Percentiles rank a stretch among this genome's conserved stretches.
Conservation (phyloP, 2,329 filamentous ascomycete species). For the Drechslerella coelobrocha region DNA sequence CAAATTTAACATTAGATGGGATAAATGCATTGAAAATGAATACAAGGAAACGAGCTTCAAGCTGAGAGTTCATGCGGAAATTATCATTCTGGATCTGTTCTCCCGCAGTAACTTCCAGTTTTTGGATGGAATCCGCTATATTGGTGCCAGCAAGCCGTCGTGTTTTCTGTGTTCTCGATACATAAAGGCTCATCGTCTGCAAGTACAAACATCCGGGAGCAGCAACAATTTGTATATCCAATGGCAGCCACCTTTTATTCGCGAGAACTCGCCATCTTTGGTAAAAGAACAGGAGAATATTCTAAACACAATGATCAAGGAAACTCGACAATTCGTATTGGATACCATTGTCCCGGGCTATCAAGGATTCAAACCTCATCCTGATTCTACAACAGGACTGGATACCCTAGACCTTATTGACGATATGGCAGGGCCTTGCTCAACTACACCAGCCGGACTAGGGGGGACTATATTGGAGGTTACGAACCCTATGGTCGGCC, state of each 20-base stretch:
- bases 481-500: not conserved
- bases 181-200: conserved; percentile 10
- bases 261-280: not conserved
- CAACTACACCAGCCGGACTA: not conserved
- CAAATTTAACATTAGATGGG: not conserved
- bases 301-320: conserved; percentile 8
- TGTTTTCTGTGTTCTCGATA: conserved; percentile 31
- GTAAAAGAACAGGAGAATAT: conserved; percentile 14
- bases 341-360: conserved; percentile 4
- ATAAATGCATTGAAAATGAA: not conserved
- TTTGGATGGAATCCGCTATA: conserved; percentile 5
- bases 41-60: conserved; percentile 11
- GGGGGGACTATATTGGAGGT: not conserved
- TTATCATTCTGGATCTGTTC: conserved; percentile 17
- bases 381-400: conserved; percentile 22
- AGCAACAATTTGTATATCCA: conserved; percentile 32
- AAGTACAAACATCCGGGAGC: conserved; percentile 9
- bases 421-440: no score
- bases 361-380: conserved; percentile 2
- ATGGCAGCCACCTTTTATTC: conserved; percentile 21
- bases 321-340: conserved; percentile 4
- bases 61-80: conserved; percentile 13
- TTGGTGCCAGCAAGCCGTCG: conserved; percentile 25
- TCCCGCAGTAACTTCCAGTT: not conserved
- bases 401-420: not conserved